Conservation (phyloP, 176 grass and related monocot genomes). For the Dactylis glomerata region DNA sequence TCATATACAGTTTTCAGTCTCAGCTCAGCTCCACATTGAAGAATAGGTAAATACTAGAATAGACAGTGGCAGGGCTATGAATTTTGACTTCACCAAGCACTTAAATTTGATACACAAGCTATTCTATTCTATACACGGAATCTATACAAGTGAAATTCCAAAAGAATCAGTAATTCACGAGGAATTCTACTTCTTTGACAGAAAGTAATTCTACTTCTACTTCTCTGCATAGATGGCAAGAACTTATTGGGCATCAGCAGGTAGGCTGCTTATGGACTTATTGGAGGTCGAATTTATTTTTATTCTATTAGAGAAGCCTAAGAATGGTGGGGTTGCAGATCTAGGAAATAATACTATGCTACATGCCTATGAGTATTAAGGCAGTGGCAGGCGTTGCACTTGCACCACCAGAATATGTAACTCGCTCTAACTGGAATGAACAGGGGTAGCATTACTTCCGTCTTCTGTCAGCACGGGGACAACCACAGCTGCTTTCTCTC, state of each 20-base stretch:
- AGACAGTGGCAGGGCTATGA: background rate
- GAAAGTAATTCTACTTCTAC: constrained; percentile 26
- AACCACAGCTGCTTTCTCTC: constrained; percentile 51
- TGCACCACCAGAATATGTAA: constrained; percentile 5
- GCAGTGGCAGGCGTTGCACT: background rate
- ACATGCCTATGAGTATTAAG: constrained; percentile 34
- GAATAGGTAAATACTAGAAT: background rate
- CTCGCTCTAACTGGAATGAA: constrained; percentile 57
- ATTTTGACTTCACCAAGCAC: constrained; percentile 10
- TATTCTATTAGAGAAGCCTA: constrained; percentile 17
- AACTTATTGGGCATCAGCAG: background rate
- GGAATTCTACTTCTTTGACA: constrained; percentile 13
- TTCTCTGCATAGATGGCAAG: background rate
- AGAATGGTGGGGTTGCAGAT: constrained; percentile 17
- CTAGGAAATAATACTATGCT: constrained; percentile 42
- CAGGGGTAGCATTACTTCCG: constrained; percentile 40
- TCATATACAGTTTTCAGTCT: background rate
- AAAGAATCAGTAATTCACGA: constrained; percentile 5
- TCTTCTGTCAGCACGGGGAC: constrained; percentile 45
- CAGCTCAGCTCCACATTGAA: background rate
- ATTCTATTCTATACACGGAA: constrained; percentile 38
- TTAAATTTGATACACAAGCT: background rate
- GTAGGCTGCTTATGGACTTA: constrained; percentile 18
- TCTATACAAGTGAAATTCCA: constrained; percentile 35
- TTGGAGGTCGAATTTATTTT: constrained; percentile 14